A percentile compares a stretch with the other conserved stretches of the same genome.
Evolutionary conservation across 148 eudicot genomes (phyloP).

Genomic region (Vaccinium macrocarpon): DNA sequence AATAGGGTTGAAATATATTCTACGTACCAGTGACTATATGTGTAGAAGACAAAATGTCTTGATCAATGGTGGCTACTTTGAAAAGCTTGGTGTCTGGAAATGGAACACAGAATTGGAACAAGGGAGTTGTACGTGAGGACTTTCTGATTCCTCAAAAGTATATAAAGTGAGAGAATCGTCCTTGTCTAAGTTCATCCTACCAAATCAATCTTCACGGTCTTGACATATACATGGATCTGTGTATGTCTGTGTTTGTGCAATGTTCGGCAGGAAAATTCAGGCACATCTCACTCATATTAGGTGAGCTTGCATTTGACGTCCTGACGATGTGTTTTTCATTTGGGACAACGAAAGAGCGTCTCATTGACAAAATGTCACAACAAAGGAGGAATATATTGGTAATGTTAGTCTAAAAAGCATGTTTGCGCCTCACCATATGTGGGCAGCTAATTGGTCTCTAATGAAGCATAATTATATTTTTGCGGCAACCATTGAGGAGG

Average conservation of each 20-base stretch:
- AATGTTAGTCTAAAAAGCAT: background rate
- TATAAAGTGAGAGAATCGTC: background rate
- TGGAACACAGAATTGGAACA: background rate
- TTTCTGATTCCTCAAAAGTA: background rate
- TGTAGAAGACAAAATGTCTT: background rate
- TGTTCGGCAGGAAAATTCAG: background rate
- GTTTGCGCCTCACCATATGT: background rate
- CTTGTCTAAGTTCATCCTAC: slow-evolving; percentile 7
- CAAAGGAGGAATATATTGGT: background rate
- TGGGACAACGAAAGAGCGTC: background rate
- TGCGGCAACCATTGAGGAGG: background rate
- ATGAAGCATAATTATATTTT: background rate
- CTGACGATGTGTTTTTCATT: background rate
- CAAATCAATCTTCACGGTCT: background rate
- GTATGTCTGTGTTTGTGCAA: background rate
- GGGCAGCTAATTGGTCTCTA: background rate
- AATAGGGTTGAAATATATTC: background rate
- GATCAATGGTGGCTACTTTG: background rate
- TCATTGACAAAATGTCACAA: background rate
- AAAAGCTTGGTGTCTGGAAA: background rate
- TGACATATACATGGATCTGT: background rate
- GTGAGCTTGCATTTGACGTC: background rate
- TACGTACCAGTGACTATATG: background rate
- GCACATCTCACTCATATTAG: background rate
- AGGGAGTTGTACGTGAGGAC: background rate